Percentiles rank a stretch among this genome's conserved stretches.
phyloP scores from a whole-genome alignment of 73 alveolate species.

The Blepharisma stoltei region DNA sequence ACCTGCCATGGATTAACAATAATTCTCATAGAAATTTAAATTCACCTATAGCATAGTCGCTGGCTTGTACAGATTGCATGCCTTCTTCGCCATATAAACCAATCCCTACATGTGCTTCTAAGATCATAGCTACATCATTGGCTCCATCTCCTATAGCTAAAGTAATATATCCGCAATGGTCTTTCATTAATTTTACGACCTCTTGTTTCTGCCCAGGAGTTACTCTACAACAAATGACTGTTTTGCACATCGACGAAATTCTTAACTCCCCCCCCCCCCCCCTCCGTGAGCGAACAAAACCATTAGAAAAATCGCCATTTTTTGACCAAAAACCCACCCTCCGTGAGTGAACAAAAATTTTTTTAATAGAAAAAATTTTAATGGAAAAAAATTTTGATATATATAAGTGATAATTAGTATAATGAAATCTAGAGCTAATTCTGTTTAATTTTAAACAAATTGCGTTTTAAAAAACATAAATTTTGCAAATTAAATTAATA shows the following conservation, averaged over 20 bases:
- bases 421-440: no score
- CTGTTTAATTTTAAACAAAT: no score
- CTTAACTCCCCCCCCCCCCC: no score
- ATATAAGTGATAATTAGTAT: no score
- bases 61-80: slow-evolving; percentile 85
- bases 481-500: no score
- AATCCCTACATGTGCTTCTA: slow-evolving; percentile 82
- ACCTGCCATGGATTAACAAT: slow-evolving; percentile 78
- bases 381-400: no score
- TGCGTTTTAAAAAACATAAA: no score
- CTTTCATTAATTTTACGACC: slow-evolving; percentile 84
- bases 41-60: slow-evolving; percentile 92
- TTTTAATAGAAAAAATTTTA: no score
- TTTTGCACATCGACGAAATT: slow-evolving; percentile 41
- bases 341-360: no score
- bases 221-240: slow-evolving; percentile 86
- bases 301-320: no score
- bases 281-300: no score
- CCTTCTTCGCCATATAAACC: slow-evolving; percentile 98
- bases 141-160: slow-evolving; percentile 99
- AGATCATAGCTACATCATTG: slow-evolving; percentile 96
- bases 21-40: slow-evolving; percentile 64
- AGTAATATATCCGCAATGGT: slow-evolving; percentile 67
- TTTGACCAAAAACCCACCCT: no score
- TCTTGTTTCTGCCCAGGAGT: slow-evolving; percentile 92